Evolutionary conservation across 1,284 basidiomycete species (phyloP).

Genomic region (Neolentinus lepideus): DNA sequence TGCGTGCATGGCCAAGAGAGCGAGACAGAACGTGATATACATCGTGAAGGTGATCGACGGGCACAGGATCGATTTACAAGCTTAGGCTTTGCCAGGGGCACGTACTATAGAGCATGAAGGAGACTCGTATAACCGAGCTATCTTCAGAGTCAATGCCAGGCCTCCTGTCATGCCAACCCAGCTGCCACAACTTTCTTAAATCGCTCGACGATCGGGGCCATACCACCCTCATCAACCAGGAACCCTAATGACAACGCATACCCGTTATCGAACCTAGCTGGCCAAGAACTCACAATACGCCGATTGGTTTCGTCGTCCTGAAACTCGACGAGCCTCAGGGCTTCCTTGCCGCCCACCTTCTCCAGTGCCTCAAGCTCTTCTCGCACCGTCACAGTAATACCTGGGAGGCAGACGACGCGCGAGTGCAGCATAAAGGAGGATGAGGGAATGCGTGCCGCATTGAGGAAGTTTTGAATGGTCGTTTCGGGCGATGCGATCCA

Average conservation of each 20-base stretch:
- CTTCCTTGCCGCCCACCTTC: constrained; percentile 31
- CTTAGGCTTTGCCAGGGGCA: no score
- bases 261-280: constrained; percentile 35
- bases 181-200: constrained; percentile 29
- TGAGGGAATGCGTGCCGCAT: constrained; percentile 43
- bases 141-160: no score
- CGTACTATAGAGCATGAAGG: no score
- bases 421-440: constrained; percentile 40
- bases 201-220: constrained; percentile 33
- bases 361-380: constrained; percentile 37
- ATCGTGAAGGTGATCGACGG: no score
- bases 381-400: constrained; percentile 39
- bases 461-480: constrained; percentile 47
- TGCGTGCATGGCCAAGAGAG: no score
- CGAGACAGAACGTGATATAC: no score
- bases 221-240: constrained; percentile 35
- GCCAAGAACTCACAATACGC: constrained; percentile 40
- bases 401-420: constrained; percentile 43
- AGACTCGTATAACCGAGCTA: no score
- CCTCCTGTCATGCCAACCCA: constrained; percentile 11
- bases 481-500: constrained; percentile 51
- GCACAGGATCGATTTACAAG: no score
- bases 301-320: constrained; percentile 34
- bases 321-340: constrained; percentile 31
- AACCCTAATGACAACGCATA: constrained; percentile 39